Conservation (phyloP, 768 basidiomycete species). For the Neoboletus brunneissimus region DNA sequence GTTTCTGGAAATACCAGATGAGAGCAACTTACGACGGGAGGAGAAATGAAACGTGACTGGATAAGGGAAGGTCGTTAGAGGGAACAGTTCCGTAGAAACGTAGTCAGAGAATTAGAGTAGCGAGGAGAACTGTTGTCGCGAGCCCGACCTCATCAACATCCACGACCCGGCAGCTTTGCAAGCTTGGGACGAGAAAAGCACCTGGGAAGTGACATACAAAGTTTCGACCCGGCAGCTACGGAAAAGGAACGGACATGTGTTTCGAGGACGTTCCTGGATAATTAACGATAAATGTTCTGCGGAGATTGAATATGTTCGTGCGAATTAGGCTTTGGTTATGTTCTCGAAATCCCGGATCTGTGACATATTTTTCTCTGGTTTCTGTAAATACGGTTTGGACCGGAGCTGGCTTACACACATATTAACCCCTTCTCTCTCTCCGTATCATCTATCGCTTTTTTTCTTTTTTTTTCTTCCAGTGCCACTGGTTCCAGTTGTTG, state of each 20-base stretch:
- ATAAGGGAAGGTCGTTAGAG: slow-evolving; percentile 5
- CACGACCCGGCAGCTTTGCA: neutral
- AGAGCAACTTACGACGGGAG: neutral
- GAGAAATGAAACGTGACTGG: slow-evolving; percentile 23
- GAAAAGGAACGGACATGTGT: slow-evolving; percentile 19
- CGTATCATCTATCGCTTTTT: slow-evolving; percentile 13
- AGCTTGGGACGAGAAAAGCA: slow-evolving; percentile 1
- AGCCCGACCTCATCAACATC: neutral
- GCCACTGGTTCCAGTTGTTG: neutral
- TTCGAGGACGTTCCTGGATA: slow-evolving; percentile 34
- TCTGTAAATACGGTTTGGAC: slow-evolving; percentile 40
- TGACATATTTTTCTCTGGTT: slow-evolving; percentile 40
- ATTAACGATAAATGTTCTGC: slow-evolving; percentile 29
- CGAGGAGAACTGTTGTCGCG: neutral
- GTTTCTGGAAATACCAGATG: slow-evolving; percentile 31
- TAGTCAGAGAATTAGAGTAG: neutral
- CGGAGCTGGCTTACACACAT: slow-evolving; percentile 36
- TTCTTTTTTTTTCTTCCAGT: slow-evolving; percentile 3
- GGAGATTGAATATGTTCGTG: slow-evolving; percentile 35
- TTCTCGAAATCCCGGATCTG: slow-evolving; percentile 40
- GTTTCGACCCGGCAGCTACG: slow-evolving; percentile 18
- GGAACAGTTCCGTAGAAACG: slow-evolving; percentile 24
- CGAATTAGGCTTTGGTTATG: slow-evolving; percentile 38
- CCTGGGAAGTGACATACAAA: slow-evolving; percentile 16
- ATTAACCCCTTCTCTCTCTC: slow-evolving; percentile 31